Base-by-base conservation (phyloP, 768 basidiomycete genomes). In the Mrakia hoshinonis region DNA sequence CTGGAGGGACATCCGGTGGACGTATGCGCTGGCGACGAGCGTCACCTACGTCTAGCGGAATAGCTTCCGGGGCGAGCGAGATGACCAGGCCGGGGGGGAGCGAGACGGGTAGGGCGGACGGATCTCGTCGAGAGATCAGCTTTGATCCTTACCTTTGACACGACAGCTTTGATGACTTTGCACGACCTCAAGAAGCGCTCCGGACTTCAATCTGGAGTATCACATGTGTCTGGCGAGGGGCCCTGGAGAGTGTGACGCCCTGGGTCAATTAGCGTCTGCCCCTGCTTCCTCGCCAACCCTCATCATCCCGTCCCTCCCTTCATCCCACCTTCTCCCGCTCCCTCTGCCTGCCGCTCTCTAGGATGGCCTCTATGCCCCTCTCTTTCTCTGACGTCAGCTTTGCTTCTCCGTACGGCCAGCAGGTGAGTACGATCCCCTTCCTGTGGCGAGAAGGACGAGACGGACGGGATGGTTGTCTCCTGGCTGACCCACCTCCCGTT, bases 1-100 rank as follows among this genome's bases (percentile, higher is more conserved):
- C 5, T 66, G 64, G 64, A 48, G 64, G 48, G 64, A 66, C 34
- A 34, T 66, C 20, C 11, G 46, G 29, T 43, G 46, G 18, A 66
- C 48, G 5, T 34, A 26, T 20, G 46, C 47, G 12, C 48, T 66
- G 6, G 64, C 47, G 24, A 66, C 64, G 7, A 66, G 43, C 26
- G 49, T 66, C 31, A 66, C 64, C 22, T 66, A 66, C 46, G 47
- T 66, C 47, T 66, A 46, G 24, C n/a, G 55, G 29, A 29, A 2
- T 18, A n/a, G 15, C 34, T 61, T 39, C n/a, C 34, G 29, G 6
- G 29, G 3, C n/a, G 29, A 31, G 2, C n/a, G 7, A 2, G 29
- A 51, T 20, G 22, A 38, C 31, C 34, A 34, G 9, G 36, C 12
- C 4, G 49, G 3, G 55, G 20, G 31, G 34, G 13, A n/a, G n/a